A percentile compares a stretch with the other conserved stretches of the same genome.
These are phyloP conservation scores for Castanea sativa DNA, from an alignment of 306 rosid species.

Conservation along the genomic window DNA sequence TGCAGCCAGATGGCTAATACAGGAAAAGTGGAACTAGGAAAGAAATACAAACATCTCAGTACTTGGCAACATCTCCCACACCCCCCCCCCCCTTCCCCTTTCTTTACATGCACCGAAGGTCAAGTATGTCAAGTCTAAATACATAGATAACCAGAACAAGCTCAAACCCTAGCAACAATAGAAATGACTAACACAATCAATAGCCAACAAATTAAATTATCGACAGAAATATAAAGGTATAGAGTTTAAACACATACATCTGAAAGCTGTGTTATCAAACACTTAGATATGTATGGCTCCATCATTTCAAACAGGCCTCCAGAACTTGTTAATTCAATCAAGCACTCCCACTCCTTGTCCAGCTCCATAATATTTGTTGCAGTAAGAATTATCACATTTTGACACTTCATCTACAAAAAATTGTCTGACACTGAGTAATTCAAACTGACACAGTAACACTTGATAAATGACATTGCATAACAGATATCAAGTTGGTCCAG, in stretches of 20 bases:
- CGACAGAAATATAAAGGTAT: neutral
- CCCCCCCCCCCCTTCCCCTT: too few species aligned
- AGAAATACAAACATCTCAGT: neutral
- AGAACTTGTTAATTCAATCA: conserved; percentile 70
- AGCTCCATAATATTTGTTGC: conserved; percentile 74
- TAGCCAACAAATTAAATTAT: neutral
- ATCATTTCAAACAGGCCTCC: conserved; percentile 42
- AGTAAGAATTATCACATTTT: conserved; percentile 62
- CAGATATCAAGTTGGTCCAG: neutral
- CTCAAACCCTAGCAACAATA: neutral
- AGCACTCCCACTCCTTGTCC: conserved; percentile 77
- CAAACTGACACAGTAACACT: neutral
- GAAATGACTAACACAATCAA: neutral
- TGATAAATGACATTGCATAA: neutral
- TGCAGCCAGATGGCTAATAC: neutral
- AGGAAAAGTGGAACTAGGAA: neutral
- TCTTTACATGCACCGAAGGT: neutral
- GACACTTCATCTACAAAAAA: conserved; percentile 78
- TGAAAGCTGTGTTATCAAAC: conserved; percentile 52
- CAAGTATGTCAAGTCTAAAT: neutral
- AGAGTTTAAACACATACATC: conserved; percentile 47
- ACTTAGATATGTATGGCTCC: conserved; percentile 63
- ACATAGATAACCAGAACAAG: neutral
- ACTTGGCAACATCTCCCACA: neutral
- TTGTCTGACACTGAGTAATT: neutral